phyloP scores from a whole-genome alignment of 257 asterid species.

The Solanum lycopersicoides region DNA sequence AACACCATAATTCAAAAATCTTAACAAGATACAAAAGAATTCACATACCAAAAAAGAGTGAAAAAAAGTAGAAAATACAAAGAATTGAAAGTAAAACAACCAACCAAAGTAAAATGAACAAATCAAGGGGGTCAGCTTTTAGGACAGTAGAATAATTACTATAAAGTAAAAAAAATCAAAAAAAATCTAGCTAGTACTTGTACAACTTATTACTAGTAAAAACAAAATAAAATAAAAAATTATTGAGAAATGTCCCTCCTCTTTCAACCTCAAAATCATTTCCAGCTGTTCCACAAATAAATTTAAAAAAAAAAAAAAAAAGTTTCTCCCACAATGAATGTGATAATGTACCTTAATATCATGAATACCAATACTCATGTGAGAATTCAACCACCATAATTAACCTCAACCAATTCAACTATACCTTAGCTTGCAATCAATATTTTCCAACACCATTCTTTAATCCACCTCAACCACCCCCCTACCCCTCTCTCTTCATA shows the following conservation, averaged over 20 bases:
- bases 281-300: background rate
- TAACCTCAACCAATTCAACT: background rate
- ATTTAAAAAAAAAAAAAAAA: background rate
- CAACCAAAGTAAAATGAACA: background rate
- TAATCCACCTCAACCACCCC: slow-evolving; percentile 35
- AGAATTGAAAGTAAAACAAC: background rate
- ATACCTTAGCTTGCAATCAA: background rate
- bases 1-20: background rate
- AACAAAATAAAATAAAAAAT: background rate
- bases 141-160: background rate
- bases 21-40: slow-evolving; percentile 1
- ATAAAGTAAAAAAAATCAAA: background rate
- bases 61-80: background rate
- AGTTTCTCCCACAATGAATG: slow-evolving; percentile 1
- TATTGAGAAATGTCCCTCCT: background rate
- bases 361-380: background rate
- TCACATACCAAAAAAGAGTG: background rate
- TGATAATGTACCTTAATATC: background rate
- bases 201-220: background rate
- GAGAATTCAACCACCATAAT: background rate
- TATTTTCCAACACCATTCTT: slow-evolving; percentile 9
- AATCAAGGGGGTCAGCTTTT: background rate
- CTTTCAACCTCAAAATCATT: background rate
- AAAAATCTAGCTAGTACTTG: background rate
- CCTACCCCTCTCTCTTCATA: background rate